phyloP scores from a whole-genome alignment of 768 basidiomycete species.

The Suillus occidentalis region DNA sequence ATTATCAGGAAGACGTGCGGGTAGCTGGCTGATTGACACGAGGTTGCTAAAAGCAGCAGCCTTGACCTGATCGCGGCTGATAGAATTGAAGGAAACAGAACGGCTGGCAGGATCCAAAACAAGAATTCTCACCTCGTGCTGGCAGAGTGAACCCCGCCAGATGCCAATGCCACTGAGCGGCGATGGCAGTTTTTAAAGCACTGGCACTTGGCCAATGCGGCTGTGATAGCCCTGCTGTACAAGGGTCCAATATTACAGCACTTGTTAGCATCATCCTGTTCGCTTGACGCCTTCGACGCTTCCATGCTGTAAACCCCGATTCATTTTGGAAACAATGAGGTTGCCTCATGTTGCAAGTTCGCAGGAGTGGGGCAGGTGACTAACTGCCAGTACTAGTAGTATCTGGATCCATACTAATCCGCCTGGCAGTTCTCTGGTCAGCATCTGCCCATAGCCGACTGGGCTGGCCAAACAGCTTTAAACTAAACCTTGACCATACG shows the following conservation, averaged over 20 bases:
- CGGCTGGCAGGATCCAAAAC: slow-evolving; percentile 16
- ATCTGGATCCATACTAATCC: neutral
- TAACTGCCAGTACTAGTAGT: neutral
- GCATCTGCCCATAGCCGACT: neutral
- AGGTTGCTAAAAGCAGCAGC: slow-evolving; percentile 34
- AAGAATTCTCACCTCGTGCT: slow-evolving; percentile 10
- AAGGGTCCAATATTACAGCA: slow-evolving; percentile 4
- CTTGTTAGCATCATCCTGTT: neutral
- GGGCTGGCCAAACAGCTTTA: neutral
- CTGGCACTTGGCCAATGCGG: neutral
- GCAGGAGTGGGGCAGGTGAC: slow-evolving; percentile 9
- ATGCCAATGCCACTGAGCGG: neutral
- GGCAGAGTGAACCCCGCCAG: neutral
- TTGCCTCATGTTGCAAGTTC: slow-evolving; percentile 24
- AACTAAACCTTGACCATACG: neutral
- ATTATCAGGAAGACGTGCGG: slow-evolving; percentile 32
- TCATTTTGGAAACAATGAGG: slow-evolving; percentile 26
- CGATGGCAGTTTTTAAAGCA: neutral
- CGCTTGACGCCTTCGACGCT: slow-evolving; percentile 7
- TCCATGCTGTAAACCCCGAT: slow-evolving; percentile 13
- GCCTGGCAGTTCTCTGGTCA: neutral
- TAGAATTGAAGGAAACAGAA: slow-evolving; percentile 11
- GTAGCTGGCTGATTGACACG: slow-evolving; percentile 32
- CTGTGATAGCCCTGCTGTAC: slow-evolving; percentile 1
- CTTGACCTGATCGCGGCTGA: slow-evolving; percentile 18